Base-by-base conservation (phyloP, 1,139 yeast species). In the Saccharomycopsis phalli region DNA sequence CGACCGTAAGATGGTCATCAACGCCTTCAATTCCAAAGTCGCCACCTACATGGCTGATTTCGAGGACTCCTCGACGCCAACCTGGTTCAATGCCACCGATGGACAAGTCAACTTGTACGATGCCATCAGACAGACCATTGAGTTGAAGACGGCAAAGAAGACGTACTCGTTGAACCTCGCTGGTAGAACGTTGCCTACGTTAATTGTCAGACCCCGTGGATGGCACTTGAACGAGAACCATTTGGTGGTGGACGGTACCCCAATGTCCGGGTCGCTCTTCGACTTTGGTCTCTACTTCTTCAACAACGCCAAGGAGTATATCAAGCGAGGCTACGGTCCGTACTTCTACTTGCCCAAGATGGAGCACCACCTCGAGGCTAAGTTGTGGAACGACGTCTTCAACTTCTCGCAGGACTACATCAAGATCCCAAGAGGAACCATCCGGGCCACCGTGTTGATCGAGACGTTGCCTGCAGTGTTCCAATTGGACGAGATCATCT, bases 161-260 rank as follows among this genome's bases (percentile, higher is more conserved):
- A 62, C 66, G 47, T 81, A 81, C 63, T 63, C 70, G 55, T 69
- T 81, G 55, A 73, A 78, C 51, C 57, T 62, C 51, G 66, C 65
- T 50, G 36, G 31, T 16, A 38, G 45, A 10, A 75, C 71, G 51
- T 65, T 77, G 45, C 91, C 91, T 47, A 81, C 91, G 37, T 68
- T 81, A 59, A 76, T 81, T 62, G 86, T 81, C 47, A 74, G 93
- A 57, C 91, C 93, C 50, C 74, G 93, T 61, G 93, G 93, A 43
- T 81, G 93, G 93, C 93, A 81, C 60, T 69, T 81, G 60, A 74
- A 69, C 37, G 93, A 81, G 61, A 74, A 71, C 60, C 91, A 81
- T 58, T 71, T 81, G 47, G 54, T 68, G 38, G 78, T 81, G 49
- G 91, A 81, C 54, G 88, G 87, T 39, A 78, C 77, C 61, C 81